Evolutionary conservation across 2,329 filamentous ascomycete species (phyloP).

Genomic region (Claviceps sp.): DNA sequence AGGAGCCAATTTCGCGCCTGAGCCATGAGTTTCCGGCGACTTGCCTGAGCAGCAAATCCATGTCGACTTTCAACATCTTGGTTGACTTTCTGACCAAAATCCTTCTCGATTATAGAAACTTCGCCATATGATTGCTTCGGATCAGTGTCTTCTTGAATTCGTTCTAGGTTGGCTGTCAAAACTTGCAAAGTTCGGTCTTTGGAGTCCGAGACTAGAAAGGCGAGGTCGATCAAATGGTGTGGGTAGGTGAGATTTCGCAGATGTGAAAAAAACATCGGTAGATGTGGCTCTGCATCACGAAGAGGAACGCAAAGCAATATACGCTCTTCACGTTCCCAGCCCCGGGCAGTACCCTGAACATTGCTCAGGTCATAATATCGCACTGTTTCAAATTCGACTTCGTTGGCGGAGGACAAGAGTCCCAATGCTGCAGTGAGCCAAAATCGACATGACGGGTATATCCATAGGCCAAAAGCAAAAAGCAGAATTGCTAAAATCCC

Average conservation of each 20-base stretch:
- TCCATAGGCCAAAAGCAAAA: conserved; percentile 58
- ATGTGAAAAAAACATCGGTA: conserved; percentile 98
- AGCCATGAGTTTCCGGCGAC: conserved; percentile 90
- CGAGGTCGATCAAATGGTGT: conserved; percentile 89
- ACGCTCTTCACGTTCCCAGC: conserved; percentile 92
- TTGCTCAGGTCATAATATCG: conserved; percentile 93
- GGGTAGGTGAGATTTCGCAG: conserved; percentile 94
- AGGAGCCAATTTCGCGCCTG: conserved; percentile 95
- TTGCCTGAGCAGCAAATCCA: conserved; percentile 91
- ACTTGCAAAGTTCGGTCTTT: conserved; percentile 78
- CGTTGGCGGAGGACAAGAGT: conserved; percentile 51
- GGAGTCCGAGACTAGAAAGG: conserved; percentile 93
- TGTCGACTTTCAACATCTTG: conserved; percentile 97
- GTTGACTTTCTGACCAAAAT: conserved; percentile 95
- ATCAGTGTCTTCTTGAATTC: conserved; percentile 68
- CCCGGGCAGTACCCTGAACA: conserved; percentile 78
- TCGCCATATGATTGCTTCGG: conserved; percentile 79
- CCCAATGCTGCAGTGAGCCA: conserved; percentile 56
- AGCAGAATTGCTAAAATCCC: conserved; percentile 44
- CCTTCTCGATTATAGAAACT: conserved; percentile 95
- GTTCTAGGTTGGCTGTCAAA: conserved; percentile 60
- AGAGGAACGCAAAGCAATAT: conserved; percentile 91
- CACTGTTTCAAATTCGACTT: conserved; percentile 80
- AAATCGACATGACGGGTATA: conserved; percentile 53
- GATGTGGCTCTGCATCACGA: conserved; percentile 79